Evolutionary conservation across 257 asterid genomes (phyloP).

Genomic region (Cruciata laevipes): DNA sequence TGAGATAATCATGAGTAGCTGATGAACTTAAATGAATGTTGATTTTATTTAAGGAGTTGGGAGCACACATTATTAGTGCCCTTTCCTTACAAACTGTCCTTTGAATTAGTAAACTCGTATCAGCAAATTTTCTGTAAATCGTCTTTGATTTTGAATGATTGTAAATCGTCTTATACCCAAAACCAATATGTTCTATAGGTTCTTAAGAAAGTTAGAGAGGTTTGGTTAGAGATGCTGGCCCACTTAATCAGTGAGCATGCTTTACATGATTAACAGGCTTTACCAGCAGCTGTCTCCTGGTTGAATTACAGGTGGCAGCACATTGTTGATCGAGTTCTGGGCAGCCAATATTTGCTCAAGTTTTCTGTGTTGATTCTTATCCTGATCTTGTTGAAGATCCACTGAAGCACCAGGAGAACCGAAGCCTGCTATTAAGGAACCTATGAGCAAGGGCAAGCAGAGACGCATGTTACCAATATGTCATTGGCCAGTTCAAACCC

Average conservation of each 20-base stretch:
- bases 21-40: neutral
- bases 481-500: neutral
- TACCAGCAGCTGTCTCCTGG: constrained; percentile 97
- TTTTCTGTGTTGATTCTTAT: constrained; percentile 44
- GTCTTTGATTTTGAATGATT: neutral
- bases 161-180: neutral
- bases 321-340: constrained; percentile 29
- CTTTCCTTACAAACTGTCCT: neutral
- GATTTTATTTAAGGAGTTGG: neutral
- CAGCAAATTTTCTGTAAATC: neutral
- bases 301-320: constrained; percentile 97
- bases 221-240: neutral
- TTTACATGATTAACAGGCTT: constrained; percentile 82
- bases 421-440: neutral
- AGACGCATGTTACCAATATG: too few species aligned
- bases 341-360: constrained; percentile 43
- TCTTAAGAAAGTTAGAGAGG: neutral
- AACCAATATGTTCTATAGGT: neutral
- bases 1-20: neutral
- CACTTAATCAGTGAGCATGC: constrained; percentile 44
- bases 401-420: constrained; percentile 18
- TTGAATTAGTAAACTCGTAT: neutral
- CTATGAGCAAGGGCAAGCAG: neutral
- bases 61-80: neutral
- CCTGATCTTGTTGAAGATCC: constrained; percentile 41